Conservation (phyloP, 306 rosid genomes). For the Psophocarpus tetragonolobus region DNA sequence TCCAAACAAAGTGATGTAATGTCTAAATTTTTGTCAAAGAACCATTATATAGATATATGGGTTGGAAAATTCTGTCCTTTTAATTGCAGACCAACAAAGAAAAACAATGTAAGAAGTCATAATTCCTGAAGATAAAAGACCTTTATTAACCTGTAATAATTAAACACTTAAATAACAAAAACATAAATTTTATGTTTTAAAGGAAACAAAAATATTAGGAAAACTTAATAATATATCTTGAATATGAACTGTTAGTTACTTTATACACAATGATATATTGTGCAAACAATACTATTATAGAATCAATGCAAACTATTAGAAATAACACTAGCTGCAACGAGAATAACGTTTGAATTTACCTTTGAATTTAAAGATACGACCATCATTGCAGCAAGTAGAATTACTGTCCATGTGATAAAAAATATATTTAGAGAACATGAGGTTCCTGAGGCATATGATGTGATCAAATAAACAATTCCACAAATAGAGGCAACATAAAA, state of each 20-base stretch:
- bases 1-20: neutral
- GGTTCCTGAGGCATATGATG: constrained; percentile 48
- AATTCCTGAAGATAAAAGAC: constrained; percentile 85
- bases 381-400: constrained; percentile 76
- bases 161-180: constrained; percentile 10
- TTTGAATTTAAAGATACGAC: constrained; percentile 69
- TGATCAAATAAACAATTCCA: constrained; percentile 64
- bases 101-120: constrained; percentile 87
- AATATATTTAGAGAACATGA: constrained; percentile 74
- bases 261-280: no score
- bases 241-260: neutral
- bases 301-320: neutral
- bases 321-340: neutral
- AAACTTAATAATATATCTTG: neutral
- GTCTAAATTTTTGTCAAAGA: neutral
- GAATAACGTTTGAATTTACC: constrained; percentile 45
- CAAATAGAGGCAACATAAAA: constrained; percentile 67
- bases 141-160: constrained; percentile 73
- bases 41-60: neutral
- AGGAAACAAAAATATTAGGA: neutral
- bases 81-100: constrained; percentile 86
- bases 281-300: no score
- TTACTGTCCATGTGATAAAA: constrained; percentile 82
- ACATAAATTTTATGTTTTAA: neutral
- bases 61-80: constrained; percentile 56